Evolutionary conservation across 192 early-diverging fungal genomes (phyloP).

Genomic region (Linderina pennispora): DNA sequence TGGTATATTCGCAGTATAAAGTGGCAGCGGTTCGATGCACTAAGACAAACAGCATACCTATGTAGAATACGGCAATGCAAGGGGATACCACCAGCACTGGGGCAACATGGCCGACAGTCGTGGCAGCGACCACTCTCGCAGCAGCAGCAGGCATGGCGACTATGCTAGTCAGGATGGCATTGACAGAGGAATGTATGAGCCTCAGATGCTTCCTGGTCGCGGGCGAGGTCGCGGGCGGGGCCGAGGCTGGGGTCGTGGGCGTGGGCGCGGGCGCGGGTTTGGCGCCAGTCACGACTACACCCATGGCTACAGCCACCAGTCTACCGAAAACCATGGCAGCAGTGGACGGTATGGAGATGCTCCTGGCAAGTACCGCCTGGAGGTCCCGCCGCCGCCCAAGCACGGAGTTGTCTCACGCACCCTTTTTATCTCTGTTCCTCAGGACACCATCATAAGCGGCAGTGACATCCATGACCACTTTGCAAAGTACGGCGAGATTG

Average conservation of each 20-base stretch:
- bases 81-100: not conserved
- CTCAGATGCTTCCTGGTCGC: not conserved
- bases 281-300: not conserved
- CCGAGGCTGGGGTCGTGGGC: not conserved
- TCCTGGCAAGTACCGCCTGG: not conserved
- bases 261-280: too few species aligned
- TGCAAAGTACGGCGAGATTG: constrained; percentile 22
- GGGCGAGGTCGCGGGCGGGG: too few species aligned
- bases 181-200: not conserved
- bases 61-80: too few species aligned
- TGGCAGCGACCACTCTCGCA: too few species aligned
- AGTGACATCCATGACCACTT: constrained; percentile 8
- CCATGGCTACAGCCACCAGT: too few species aligned
- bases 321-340: not conserved
- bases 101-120: not conserved
- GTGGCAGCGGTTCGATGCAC: too few species aligned
- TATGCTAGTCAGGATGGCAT: constrained; percentile 2
- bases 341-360: not conserved
- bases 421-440: constrained; percentile 15
- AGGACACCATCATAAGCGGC: not conserved
- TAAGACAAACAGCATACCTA: too few species aligned
- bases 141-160: too few species aligned
- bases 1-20: too few species aligned
- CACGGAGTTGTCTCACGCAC: constrained; percentile 6
- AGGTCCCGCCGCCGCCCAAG: not conserved